These are phyloP conservation scores for Chenopodium quinoa DNA, from an alignment of 148 eudicot genomes.

Conservation along the genomic window DNA sequence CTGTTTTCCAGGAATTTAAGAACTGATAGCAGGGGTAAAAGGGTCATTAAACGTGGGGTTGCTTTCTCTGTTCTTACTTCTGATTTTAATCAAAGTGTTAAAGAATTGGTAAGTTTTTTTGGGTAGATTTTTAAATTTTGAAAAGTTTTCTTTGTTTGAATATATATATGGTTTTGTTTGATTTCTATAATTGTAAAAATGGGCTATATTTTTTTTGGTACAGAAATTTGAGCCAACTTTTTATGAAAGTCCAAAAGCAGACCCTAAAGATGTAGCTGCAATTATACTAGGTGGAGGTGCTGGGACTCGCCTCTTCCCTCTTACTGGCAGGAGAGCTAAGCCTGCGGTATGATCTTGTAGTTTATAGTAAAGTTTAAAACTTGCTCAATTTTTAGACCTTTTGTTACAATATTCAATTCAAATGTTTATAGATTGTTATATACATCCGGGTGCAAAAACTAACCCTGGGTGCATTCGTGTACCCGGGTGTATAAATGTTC, in stretches of 20 bases:
- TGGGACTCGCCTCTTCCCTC: slow-evolving; percentile 86
- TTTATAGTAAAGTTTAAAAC: no score
- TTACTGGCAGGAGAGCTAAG: slow-evolving; percentile 78
- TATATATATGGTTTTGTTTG: slow-evolving; percentile 35
- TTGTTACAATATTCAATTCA: background rate
- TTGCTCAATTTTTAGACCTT: no score
- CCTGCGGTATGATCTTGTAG: slow-evolving; percentile 68
- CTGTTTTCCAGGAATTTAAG: slow-evolving; percentile 24
- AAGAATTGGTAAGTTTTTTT: slow-evolving; percentile 37
- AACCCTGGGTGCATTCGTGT: no score
- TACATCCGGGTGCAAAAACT: no score
- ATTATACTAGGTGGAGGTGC: slow-evolving; percentile 90
- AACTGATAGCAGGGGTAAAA: slow-evolving; percentile 9
- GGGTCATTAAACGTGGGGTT: slow-evolving; percentile 31
- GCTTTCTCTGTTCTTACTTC: slow-evolving; percentile 45
- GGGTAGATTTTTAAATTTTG: background rate
- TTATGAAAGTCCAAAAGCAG: slow-evolving; percentile 50
- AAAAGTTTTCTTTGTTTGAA: background rate
- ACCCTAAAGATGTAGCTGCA: slow-evolving; percentile 80
- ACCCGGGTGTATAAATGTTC: no score
- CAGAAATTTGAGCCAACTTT: slow-evolving; percentile 50
- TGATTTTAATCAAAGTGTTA: slow-evolving; percentile 39
- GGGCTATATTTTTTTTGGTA: slow-evolving; percentile 5
- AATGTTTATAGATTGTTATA: no score
- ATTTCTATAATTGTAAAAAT: slow-evolving; percentile 14